Evolutionary conservation across 139 green algal genomes (phyloP).

Genomic region (Tetraselmis striata): DNA sequence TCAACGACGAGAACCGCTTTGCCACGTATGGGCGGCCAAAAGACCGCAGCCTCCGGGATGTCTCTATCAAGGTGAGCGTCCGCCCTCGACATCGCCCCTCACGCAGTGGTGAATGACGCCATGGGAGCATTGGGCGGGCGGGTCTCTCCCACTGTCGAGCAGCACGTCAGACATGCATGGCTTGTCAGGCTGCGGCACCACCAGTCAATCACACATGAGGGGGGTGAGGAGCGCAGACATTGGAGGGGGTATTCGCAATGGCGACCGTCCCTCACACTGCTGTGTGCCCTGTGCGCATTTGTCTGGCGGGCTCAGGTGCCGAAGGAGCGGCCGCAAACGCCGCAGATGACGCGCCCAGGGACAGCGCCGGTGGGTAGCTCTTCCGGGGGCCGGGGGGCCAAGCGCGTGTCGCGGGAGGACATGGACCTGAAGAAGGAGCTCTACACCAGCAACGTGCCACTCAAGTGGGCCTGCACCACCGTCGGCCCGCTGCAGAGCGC

Average conservation of each 20-base stretch:
- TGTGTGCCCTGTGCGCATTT: too few relatives aligned
- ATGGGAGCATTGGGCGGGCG: too few relatives aligned
- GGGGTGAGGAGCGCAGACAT: too few relatives aligned
- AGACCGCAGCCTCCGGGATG: not conserved
- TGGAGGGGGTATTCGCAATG: too few relatives aligned
- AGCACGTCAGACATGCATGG: too few relatives aligned
- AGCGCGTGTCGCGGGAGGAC: not conserved
- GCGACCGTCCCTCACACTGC: too few relatives aligned
- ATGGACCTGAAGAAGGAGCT: not conserved
- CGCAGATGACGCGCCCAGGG: not conserved
- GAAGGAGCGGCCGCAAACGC: not conserved
- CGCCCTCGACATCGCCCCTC: too few relatives aligned
- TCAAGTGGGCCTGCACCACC: not conserved
- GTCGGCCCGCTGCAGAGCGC: not conserved
- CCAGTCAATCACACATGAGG: too few relatives aligned
- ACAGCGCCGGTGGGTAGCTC: not conserved
- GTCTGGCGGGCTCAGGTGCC: too few relatives aligned
- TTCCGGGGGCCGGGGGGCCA: not conserved
- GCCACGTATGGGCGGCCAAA: not conserved
- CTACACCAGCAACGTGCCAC: not conserved
- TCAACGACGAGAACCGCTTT: not conserved
- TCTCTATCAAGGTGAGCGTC: not conserved
- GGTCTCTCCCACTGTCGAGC: too few relatives aligned
- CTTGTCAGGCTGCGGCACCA: too few relatives aligned
- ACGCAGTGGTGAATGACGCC: too few relatives aligned